Evolutionary conservation across 208 protist species (phyloP), one percentile per base, ranked within the genome.

Genomic region (Trypanosoma cruzi): DNA sequence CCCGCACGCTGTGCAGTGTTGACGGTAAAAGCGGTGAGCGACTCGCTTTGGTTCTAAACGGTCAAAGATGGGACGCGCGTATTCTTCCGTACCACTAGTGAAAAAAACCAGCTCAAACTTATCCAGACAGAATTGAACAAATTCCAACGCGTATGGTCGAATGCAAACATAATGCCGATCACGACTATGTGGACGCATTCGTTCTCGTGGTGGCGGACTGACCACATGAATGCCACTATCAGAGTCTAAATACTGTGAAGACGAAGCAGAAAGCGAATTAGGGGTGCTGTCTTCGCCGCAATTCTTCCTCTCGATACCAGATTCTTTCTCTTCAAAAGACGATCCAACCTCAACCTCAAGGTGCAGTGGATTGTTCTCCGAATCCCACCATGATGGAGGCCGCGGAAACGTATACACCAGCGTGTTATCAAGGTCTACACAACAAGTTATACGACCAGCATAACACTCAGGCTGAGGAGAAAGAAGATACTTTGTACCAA

Each of bases 21-120:
- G 68, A 22, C 86, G 73, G 54, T 84, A 95, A 52, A 86, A 84
- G n/a, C 84, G 75, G 28, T 67, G 61, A 3, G 75, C 59, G 16
- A 55, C 52, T 46, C 75, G 77, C 34, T 82, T 46, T 11, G 80
- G 77, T n/a, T 81, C 78, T 32, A 92, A n/a, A 48, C 79, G 36
- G 10, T 81, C 61, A 64, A 87, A 73, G 36, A 95, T 80, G 44
- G 62, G 76, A 42, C 75, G 68, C 10, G 85, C 89, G 58, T 95
- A 95, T 14, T 84, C 64, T 20, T 80, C 68, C 28, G 84, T 82
- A 5, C 75, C 83, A 13, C 86, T 82, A 20, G 89, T 93, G 61
- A 93, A 90, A 37, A 95, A 85, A 31, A 79, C 71, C n/a, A 92
- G 54, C n/a, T 89, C 74, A 64, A 89, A 92, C 32, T 80, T 73